Evolutionary conservation across 148 eudicot species (phyloP), one percentile per base, ranked within the genome.

Genomic region (Cornus kousa): DNA sequence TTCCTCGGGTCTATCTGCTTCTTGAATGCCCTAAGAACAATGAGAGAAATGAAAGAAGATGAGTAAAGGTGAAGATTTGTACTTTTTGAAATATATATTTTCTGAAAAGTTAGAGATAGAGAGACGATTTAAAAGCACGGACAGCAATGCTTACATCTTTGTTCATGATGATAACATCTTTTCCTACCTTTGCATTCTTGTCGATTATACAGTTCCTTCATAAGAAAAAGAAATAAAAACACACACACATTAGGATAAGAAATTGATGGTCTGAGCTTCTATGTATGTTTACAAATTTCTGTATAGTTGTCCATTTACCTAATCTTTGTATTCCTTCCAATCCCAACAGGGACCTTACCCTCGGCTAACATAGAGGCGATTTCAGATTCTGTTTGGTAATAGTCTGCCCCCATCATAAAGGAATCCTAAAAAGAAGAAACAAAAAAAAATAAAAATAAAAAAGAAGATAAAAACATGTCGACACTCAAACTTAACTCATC

Each of bases 381-480:
- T 80, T 96, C 99, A n/a, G 98, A 78, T 77, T 96, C 99, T 72
- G 99, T 96, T 80, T 96, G 99, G 80, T 96, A 96, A 71, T 70
- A 68, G 78, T 96, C 99, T 57, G 99, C 98, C 64, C 99, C 99
- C 92, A 92, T 74, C 98, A 96, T 94, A 83, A 96, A 82, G 19
- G 99, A 87, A 83, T 94, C 97, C 99, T 96, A 43, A 5, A 43
- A 7, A 43, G 48, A 43, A 43, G 9, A 43, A 43, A 43, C 5
- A 65, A 64, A 67, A 12, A 19, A 11, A n/a, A n/a, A n/a, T n/a
- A n/a, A n/a, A n/a, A n/a, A 43, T 43, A 65, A 64, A 67, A 12
- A 19, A 11, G 32, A 13, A 55, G 3, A 4, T 35, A 35, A 35
- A 35, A 2, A 28, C 37, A 39, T 40, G 23, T 75, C 16, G 35